phyloP scores from a whole-genome alignment of 2,329 filamentous ascomycete genomes.

The Ascochyta viciae-villosae region DNA sequence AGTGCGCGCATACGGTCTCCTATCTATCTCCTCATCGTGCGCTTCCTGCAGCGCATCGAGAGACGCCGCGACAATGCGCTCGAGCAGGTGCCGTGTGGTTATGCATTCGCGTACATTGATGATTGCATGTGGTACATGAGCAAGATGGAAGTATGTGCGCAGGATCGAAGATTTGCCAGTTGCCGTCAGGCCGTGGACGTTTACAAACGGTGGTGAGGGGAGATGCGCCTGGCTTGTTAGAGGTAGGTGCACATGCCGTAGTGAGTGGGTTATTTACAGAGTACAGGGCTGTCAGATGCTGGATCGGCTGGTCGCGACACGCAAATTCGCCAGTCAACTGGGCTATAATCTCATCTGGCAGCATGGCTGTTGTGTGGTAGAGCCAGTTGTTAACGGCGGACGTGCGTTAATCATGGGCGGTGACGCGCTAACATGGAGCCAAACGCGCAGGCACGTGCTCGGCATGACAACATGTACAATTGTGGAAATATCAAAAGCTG shows the following conservation, averaged over 20 bases:
- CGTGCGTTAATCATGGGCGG: conserved; percentile 2
- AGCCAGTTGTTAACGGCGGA: background rate
- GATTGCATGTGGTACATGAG: conserved; percentile 63
- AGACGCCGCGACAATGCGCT: conserved; percentile 68
- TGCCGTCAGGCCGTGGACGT: conserved; percentile 83
- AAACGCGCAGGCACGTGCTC: conserved; percentile 35
- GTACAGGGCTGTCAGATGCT: conserved; percentile 54
- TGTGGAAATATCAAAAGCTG: background rate
- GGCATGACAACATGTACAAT: background rate
- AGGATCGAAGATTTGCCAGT: conserved; percentile 84
- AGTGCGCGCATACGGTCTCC: conserved; percentile 67
- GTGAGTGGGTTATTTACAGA: conserved; percentile 41
- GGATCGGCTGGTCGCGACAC: conserved; percentile 57
- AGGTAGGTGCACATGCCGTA: background rate
- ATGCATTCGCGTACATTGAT: conserved; percentile 78
- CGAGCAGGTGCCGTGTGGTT: conserved; percentile 77
- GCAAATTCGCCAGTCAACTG: conserved; percentile 49
- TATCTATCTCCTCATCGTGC: conserved; percentile 51
- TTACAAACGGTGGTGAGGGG: conserved; percentile 75
- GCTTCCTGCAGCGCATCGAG: conserved; percentile 46
- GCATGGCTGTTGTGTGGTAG: conserved; percentile 34
- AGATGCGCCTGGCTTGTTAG: conserved; percentile 61
- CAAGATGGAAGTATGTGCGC: conserved; percentile 64
- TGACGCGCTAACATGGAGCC: conserved; percentile 23
- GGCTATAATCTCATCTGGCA: conserved; percentile 46